phyloP scores from a whole-genome alignment of 306 rosid genomes.

The Cercis canadensis region DNA sequence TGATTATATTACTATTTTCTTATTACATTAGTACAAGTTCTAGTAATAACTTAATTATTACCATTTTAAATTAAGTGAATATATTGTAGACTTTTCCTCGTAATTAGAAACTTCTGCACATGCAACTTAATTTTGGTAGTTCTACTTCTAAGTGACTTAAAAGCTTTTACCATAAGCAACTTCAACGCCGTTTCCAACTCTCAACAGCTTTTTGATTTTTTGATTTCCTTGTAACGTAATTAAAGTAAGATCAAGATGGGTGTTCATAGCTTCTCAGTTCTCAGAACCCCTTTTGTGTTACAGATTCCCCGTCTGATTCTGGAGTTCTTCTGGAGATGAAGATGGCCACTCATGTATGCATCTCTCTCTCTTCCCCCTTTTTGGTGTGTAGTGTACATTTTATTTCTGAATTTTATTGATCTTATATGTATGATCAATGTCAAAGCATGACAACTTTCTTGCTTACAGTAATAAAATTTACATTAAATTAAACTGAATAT shows the following conservation, averaged over 20 bases:
- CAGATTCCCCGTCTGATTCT: not conserved
- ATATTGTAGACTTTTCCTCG: too few species aligned
- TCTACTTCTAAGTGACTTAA: not conserved
- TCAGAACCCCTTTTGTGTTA: not conserved
- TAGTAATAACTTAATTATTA: too few species aligned
- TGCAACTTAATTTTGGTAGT: not conserved
- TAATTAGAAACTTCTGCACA: not conserved
- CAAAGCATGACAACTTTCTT: not conserved
- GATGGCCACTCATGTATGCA: constrained; percentile 34
- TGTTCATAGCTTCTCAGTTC: not conserved
- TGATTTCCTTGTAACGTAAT: not conserved
- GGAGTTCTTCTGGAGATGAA: constrained; percentile 11
- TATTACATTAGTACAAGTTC: too few species aligned
- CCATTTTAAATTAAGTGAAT: too few species aligned
- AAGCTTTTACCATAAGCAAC: not conserved
- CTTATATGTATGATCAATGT: not conserved
- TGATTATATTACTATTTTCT: too few species aligned
- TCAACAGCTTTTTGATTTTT: not conserved
- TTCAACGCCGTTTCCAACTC: not conserved
- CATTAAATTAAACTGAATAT: too few species aligned
- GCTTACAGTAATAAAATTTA: too few species aligned
- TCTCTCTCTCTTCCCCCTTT: not conserved
- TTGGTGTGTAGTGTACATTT: too few species aligned
- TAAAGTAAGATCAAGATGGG: not conserved
- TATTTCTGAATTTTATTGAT: too few species aligned